Percentiles rank a stretch among this genome's conserved stretches.
These are phyloP conservation scores for Pseudogymnoascus sp. DNA, from an alignment of 2,329 filamentous ascomycete species.

Conservation along the genomic window DNA sequence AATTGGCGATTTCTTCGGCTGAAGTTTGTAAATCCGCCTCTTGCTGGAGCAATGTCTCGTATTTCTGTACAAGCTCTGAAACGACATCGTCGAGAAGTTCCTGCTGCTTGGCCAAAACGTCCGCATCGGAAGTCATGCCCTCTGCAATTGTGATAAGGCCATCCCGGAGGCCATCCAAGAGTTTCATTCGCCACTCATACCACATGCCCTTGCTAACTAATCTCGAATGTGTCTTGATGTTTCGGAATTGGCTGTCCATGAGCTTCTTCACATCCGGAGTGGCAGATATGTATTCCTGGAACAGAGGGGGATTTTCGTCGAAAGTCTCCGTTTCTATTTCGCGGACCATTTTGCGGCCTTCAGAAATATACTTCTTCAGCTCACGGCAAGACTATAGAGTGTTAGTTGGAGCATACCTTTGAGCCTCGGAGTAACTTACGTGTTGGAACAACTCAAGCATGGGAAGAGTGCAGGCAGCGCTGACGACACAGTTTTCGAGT, in stretches of 20 bases:
- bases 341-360: conserved; percentile 80
- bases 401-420: conserved; percentile 24
- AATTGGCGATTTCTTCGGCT: conserved; percentile 68
- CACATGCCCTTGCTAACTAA: conserved; percentile 91
- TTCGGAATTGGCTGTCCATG: conserved; percentile 97
- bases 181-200: conserved; percentile 95
- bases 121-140: conserved; percentile 68
- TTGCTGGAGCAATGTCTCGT: conserved; percentile 54
- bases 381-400: conserved; percentile 67
- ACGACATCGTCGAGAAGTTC: conserved; percentile 58
- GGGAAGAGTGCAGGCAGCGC: conserved; percentile 82
- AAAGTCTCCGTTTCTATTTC: conserved; percentile 85
- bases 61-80: conserved; percentile 54
- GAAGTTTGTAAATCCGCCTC: conserved; percentile 59
- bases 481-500: conserved; percentile 73
- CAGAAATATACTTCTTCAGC: conserved; percentile 92
- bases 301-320: conserved; percentile 82
- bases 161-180: conserved; percentile 72
- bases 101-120: conserved; percentile 58
- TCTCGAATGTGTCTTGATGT: conserved; percentile 87
- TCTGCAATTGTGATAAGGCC: conserved; percentile 68
- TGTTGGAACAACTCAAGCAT: conserved; percentile 94
- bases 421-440: conserved; percentile 38
- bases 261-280: conserved; percentile 72
- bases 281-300: conserved; percentile 84